These are phyloP conservation scores for Astragalus membranaceus DNA, from an alignment of 306 rosid species.

Conservation along the genomic window DNA sequence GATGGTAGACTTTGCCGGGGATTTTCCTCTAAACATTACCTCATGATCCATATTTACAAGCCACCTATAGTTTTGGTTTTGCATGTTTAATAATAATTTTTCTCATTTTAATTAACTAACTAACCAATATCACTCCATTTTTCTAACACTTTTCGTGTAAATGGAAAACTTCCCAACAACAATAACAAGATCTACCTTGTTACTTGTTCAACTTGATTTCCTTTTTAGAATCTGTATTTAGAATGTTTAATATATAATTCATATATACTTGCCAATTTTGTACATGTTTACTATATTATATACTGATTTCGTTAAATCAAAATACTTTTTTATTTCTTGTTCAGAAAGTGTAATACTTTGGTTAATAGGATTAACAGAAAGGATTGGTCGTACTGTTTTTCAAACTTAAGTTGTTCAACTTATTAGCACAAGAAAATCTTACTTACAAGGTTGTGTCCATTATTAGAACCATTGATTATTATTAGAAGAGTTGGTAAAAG, in stretches of 20 bases:
- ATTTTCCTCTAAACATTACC: constrained; percentile 30
- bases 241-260: constrained; percentile 2
- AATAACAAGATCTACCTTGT: constrained; percentile 1
- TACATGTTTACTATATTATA: background rate
- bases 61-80: background rate
- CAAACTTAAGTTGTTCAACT: constrained; percentile 24
- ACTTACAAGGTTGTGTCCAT: background rate
- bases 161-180: constrained; percentile 6
- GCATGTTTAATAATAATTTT: background rate
- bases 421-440: constrained; percentile 13
- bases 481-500: constrained; percentile 19
- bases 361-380: constrained; percentile 8
- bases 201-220: constrained; percentile 26
- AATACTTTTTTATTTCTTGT: background rate
- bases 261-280: background rate
- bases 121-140: background rate
- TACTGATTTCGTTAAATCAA: constrained; percentile 12
- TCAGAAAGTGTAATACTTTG: background rate
- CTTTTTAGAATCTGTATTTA: constrained; percentile 3
- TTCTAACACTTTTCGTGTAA: constrained; percentile 18
- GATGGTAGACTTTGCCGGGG: constrained; percentile 27
- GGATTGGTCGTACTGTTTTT: constrained; percentile 10
- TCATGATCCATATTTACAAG: constrained; percentile 37
- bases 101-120: background rate
- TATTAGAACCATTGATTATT: constrained; percentile 8